These are phyloP conservation scores for Fusarium acutatum DNA, from an alignment of 2,329 filamentous ascomycete genomes.

Conservation along the genomic window DNA sequence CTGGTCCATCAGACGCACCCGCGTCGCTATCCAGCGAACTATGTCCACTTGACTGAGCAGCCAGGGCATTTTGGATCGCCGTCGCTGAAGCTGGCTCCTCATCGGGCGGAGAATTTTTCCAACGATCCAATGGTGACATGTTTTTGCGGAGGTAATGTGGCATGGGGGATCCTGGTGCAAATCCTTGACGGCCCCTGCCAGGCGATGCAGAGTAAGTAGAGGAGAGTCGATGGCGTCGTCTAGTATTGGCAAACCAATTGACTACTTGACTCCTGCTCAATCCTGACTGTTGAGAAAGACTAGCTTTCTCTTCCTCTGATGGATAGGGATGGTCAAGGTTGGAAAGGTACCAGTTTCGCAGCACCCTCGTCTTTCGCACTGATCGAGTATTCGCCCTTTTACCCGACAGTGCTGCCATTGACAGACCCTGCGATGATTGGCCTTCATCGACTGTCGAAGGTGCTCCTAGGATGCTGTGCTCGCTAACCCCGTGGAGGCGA, in stretches of 20 bases:
- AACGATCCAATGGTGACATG: constrained; percentile 58
- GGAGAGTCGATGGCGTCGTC: constrained; percentile 55
- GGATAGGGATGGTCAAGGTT: constrained; percentile 59
- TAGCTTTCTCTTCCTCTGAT: constrained; percentile 54
- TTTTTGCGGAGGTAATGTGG: constrained; percentile 43
- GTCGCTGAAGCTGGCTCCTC: constrained; percentile 53
- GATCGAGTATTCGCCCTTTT: constrained; percentile 52
- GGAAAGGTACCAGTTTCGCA: constrained; percentile 56
- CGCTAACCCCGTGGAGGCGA: constrained; percentile 58
- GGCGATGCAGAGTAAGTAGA: constrained; percentile 38
- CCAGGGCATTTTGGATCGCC: constrained; percentile 49
- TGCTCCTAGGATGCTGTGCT: constrained; percentile 43
- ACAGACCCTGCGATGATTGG: background rate
- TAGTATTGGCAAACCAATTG: constrained; percentile 62
- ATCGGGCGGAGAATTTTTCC: constrained; percentile 53
- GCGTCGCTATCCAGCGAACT: constrained; percentile 29
- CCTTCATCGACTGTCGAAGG: constrained; percentile 10
- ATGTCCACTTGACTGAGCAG: constrained; percentile 16
- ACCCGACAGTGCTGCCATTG: constrained; percentile 28
- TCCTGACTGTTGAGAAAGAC: constrained; percentile 53
- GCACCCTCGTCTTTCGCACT: constrained; percentile 54
- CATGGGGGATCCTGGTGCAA: constrained; percentile 55
- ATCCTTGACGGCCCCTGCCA: constrained; percentile 37
- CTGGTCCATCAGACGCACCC: constrained; percentile 41
- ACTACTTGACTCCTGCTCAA: constrained; percentile 55